Evolutionary conservation across 1,139 yeast species (phyloP), one percentile per base, ranked within the genome.

Genomic region (Geotrichum klebahnii): DNA sequence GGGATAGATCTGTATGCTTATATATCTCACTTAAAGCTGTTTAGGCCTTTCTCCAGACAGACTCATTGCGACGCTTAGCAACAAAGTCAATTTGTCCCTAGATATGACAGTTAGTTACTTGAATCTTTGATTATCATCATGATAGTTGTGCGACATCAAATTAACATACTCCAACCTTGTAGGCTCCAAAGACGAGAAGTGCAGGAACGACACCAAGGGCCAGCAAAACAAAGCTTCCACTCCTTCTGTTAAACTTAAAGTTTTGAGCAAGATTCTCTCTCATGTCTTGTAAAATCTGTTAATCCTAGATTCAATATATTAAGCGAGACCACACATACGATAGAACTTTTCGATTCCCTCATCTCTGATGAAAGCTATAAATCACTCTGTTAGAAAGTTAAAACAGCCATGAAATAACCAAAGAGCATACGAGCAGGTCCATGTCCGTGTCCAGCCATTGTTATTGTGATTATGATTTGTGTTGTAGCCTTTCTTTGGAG

Each of bases 331-430:
- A n/a, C 28, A 51, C 60, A 51, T 55, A 57, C 62, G 57, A 55
- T 64, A 64, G 55, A 63, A 66, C 59, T 58, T 60, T 61, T 67
- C 70, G 53, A 67, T 64, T 41, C 67, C 68, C 46, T 61, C 61
- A 50, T 66, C 70, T 46, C 63, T 62, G 52, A 59, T 59, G 39
- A 64, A 65, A 29, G 67, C 67, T 52, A 59, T 5, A 42, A 35
- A 35, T 12, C 5, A 32, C n/a, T n/a, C n/a, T 16, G 17, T 16
- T 28, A 28, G 34, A 28, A 16, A 9, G 10, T 31, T 5, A 10
- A 16, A 19, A 28, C 20, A 28, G 23, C 16, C 9, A 26, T 12
- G 22, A 10, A 24, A 6, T 31, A 28, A n/a, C 31, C 12, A 24
- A 5, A 17, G 12, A 20, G 33, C 51, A 37, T 48, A 48, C 51